These are phyloP conservation scores for Vitis rupestris DNA, from an alignment of 164 flowering plant genomes.

Conservation along the genomic window DNA sequence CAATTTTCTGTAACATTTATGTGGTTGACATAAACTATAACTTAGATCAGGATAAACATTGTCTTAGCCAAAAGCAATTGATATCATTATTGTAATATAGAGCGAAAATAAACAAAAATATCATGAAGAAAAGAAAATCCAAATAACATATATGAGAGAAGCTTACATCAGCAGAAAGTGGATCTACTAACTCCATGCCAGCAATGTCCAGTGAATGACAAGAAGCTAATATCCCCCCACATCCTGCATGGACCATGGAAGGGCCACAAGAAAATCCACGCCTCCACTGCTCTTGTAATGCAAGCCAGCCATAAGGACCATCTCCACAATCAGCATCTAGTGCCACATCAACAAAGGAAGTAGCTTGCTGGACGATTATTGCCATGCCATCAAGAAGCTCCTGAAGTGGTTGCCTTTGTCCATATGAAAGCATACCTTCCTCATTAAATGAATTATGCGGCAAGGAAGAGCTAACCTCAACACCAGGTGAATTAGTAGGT, in stretches of 20 bases:
- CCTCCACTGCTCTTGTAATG: conserved; percentile 85
- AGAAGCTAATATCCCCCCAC: conserved; percentile 93
- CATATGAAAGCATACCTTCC: conserved; percentile 59
- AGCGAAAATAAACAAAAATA: neutral
- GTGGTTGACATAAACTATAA: too few relatives aligned
- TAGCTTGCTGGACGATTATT: conserved; percentile 91
- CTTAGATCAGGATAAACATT: too few relatives aligned
- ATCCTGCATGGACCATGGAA: conserved; percentile 93
- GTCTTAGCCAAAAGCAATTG: neutral
- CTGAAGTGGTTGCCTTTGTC: conserved; percentile 81
- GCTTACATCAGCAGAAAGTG: conserved; percentile 85
- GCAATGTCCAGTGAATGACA: conserved; percentile 92
- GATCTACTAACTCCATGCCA: conserved; percentile 87
- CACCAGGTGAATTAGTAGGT: conserved; percentile 41
- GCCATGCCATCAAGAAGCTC: conserved; percentile 89
- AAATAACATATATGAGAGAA: conserved; percentile 8
- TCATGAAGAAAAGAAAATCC: conserved; percentile 3
- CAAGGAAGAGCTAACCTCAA: conserved; percentile 53
- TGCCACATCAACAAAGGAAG: conserved; percentile 88
- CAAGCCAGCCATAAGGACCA: conserved; percentile 96
- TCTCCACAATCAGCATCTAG: conserved; percentile 83
- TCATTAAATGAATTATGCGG: conserved; percentile 59
- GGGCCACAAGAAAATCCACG: conserved; percentile 97
- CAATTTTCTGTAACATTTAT: too few relatives aligned
- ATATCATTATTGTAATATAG: neutral